Percentiles rank a stretch among this genome's conserved stretches.
phyloP scores from a whole-genome alignment of 305 asterid species.

The Caryopteris hybrid region DNA sequence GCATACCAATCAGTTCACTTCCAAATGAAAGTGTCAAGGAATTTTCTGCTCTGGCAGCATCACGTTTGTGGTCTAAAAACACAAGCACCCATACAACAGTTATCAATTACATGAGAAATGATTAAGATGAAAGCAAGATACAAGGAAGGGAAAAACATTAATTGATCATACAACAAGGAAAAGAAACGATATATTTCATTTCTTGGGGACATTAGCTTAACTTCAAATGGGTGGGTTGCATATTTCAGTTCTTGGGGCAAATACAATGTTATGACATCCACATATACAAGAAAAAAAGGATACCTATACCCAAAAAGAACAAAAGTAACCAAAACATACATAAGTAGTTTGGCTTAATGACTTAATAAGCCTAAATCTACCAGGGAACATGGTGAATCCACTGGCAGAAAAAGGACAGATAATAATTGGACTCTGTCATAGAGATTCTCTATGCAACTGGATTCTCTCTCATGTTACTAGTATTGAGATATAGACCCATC shows the following conservation, averaged over 20 bases:
- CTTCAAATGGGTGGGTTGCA: background rate
- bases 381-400: background rate
- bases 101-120: slow-evolving; percentile 6
- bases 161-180: background rate
- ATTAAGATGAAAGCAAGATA: background rate
- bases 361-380: background rate
- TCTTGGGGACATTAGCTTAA: background rate
- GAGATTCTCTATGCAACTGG: background rate
- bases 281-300: background rate
- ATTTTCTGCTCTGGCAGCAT: slow-evolving; percentile 93
- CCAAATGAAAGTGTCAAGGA: slow-evolving; percentile 83
- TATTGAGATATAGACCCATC: background rate
- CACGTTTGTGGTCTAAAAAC: slow-evolving; percentile 81
- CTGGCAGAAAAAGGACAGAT: background rate
- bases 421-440: background rate
- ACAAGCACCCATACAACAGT: slow-evolving; percentile 19
- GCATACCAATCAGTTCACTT: slow-evolving; percentile 96
- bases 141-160: background rate
- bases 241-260: background rate
- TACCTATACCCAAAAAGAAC: background rate
- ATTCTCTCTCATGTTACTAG: background rate
- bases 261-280: background rate
- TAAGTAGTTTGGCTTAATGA: background rate
- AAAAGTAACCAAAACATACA: background rate
- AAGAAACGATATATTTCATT: background rate